Evolutionary conservation across 163 green algal species (phyloP).

Genomic region (Prototheca stagnorum): DNA sequence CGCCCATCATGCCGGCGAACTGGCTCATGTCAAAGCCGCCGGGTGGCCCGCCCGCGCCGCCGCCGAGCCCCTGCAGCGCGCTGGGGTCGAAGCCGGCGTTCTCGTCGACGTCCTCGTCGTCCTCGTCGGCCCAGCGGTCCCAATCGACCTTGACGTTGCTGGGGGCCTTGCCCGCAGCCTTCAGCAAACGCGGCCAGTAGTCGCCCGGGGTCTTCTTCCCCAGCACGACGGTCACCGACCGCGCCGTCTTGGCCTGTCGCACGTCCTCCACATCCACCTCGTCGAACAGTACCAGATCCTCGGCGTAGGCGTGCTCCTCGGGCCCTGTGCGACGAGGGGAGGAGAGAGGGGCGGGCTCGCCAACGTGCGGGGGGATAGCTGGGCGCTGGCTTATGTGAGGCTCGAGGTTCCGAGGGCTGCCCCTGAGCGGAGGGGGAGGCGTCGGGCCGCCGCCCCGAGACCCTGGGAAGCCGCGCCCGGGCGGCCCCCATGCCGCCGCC

Average conservation of each 20-base stretch:
- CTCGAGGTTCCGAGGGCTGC: no score
- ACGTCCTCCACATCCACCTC: slow-evolving; percentile 43
- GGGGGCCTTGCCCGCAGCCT: slow-evolving; percentile 34
- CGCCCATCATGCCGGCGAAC: slow-evolving; percentile 19
- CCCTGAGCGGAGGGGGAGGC: no score
- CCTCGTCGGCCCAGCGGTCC: slow-evolving; percentile 54
- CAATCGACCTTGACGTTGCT: slow-evolving; percentile 64
- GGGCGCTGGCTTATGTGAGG: no score
- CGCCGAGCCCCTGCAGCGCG: slow-evolving; percentile 7
- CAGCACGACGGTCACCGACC: slow-evolving; percentile 44
- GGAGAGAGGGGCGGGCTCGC: background rate
- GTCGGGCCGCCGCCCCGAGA: no score
- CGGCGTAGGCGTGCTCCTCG: slow-evolving; percentile 38
- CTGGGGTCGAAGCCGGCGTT: background rate
- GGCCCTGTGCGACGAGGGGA: slow-evolving; percentile 6
- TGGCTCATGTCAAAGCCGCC: slow-evolving; percentile 7
- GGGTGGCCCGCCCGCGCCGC: slow-evolving; percentile 16
- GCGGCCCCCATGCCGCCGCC: background rate
- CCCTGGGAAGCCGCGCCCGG: no score
- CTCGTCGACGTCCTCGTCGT: slow-evolving; percentile 58
- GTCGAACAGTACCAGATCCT: slow-evolving; percentile 44
- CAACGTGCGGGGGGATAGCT: no score
- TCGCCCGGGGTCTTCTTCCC: slow-evolving; percentile 42
- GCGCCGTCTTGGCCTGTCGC: slow-evolving; percentile 26
- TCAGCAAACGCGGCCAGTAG: slow-evolving; percentile 61